Evolutionary conservation across 1,139 yeast genomes (phyloP).

Genomic region (Blastobotrys apis): DNA sequence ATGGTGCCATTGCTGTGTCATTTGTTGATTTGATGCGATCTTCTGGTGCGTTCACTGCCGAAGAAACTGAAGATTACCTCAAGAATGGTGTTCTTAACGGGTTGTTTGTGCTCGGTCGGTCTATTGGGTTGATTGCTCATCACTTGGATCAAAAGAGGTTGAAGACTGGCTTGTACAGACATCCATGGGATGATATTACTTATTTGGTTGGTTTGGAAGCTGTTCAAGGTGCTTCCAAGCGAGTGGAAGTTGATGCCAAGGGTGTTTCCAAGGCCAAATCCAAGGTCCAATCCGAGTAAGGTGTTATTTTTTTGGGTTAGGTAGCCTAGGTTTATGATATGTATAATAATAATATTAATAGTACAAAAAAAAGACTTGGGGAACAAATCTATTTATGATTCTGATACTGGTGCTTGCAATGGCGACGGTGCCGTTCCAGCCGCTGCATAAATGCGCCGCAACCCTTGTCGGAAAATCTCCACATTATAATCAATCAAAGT

Average conservation of each 20-base stretch:
- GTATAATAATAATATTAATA: not conserved
- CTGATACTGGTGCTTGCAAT: too few relatives aligned
- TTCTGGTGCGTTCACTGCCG: conserved; percentile 43
- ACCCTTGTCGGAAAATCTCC: conserved; percentile 69
- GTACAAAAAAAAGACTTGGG: not conserved
- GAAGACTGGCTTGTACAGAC: conserved; percentile 45
- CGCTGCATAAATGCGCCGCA: conserved; percentile 63
- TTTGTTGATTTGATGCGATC: conserved; percentile 44
- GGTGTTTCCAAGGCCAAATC: conserved; percentile 33
- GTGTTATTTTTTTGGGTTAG: too few relatives aligned
- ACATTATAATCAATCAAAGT: conserved; percentile 89
- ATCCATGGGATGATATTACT: conserved; percentile 48
- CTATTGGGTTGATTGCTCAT: conserved; percentile 46
- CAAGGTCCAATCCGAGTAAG: conserved; percentile 13
- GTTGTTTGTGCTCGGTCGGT: conserved; percentile 44
- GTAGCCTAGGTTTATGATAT: not conserved
- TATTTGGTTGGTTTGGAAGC: conserved; percentile 40
- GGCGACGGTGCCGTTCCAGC: too few relatives aligned
- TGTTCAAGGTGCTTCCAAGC: conserved; percentile 29
- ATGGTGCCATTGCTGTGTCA: conserved; percentile 45
- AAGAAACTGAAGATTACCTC: conserved; percentile 44
- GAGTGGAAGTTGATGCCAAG: conserved; percentile 37
- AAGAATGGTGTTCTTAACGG: conserved; percentile 47
- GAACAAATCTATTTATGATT: too few relatives aligned
- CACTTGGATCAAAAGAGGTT: conserved; percentile 46